Evolutionary conservation across 495 filamentous ascomycete species (phyloP), one percentile per base, ranked within the genome.

Genomic region (Aspergillus mulundensis): DNA sequence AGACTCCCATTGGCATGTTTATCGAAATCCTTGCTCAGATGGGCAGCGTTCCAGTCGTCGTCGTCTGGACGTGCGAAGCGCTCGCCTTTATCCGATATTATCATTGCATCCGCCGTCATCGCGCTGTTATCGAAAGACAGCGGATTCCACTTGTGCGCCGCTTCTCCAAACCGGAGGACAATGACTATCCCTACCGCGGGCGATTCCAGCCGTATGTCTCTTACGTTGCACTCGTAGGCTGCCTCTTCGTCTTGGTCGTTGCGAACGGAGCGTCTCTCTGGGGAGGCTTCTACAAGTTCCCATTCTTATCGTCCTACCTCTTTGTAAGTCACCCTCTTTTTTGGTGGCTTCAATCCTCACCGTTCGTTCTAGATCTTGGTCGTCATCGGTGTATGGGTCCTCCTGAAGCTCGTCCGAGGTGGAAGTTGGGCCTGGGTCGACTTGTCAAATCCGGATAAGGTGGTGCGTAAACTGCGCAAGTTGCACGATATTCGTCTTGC

Each of bases 1-100:
- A 14, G 7, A 50, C 48, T 6, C 32, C 48, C 7, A 50, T 50
- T n/a, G 48, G 48, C 28, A 50, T 38, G 47, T 38, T 50, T 16
- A 14, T 50, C n/a, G 47, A 50, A 16, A 50, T 50, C 3, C 16
- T 50, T 1, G 47, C 47, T 7, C 47, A 50, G 18, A 50, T 50
- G 28, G 28, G n/a, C 1, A 50, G 28, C 8, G 47, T 50, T 8
- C 23, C 25, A 3, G 47, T 50, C 3, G 30, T 50, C 3, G 34
- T 50, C 20, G 48, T 50, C 15, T 50, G 48, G 48, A 38, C 48
- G 14, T 50, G 48, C 19, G 30, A 50, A 15, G 48, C 34, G 12
- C 16, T 50, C 0, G 48, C 48, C 0, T 50, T 39, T 39, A 39
- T 50, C 18, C 48, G 48, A 5, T 39, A 50, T 20, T 50, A 21